These are phyloP conservation scores for Bolboschoenus planiculmis DNA, from an alignment of 176 grass and related monocot genomes.

Conservation along the genomic window DNA sequence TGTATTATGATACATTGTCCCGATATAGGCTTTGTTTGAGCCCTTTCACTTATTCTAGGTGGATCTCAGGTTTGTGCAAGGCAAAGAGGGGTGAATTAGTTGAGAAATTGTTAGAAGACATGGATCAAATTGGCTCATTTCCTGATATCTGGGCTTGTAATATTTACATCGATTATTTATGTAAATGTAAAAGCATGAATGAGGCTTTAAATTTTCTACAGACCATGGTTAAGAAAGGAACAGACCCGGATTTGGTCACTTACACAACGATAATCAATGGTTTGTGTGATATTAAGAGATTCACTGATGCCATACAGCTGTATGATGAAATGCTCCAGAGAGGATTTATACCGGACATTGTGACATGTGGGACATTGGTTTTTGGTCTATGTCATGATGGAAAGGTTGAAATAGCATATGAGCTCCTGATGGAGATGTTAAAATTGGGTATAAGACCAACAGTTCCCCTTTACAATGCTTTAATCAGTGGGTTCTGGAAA, in stretches of 20 bases:
- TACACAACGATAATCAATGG: slow-evolving; percentile 39
- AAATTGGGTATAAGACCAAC: slow-evolving; percentile 31
- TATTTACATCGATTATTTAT: slow-evolving; percentile 47
- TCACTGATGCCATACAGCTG: slow-evolving; percentile 30
- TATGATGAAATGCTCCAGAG: slow-evolving; percentile 38
- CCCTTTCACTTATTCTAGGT: slow-evolving; percentile 43
- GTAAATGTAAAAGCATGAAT: slow-evolving; percentile 28
- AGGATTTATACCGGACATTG: slow-evolving; percentile 26
- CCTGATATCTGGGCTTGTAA: slow-evolving; percentile 49
- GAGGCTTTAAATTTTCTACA: slow-evolving; percentile 33
- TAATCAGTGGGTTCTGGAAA: slow-evolving; percentile 47
- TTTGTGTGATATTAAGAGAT: slow-evolving; percentile 29
- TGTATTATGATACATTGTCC: slow-evolving; percentile 30
- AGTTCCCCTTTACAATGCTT: slow-evolving; percentile 39
- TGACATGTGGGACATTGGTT: slow-evolving; percentile 32
- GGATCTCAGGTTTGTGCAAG: slow-evolving; percentile 36
- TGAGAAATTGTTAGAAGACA: slow-evolving; percentile 37
- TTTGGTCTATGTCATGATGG: slow-evolving; percentile 34
- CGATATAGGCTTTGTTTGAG: slow-evolving; percentile 31
- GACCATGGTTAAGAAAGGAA: slow-evolving; percentile 35
- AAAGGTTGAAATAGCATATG: slow-evolving; percentile 47
- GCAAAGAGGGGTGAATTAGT: slow-evolving; percentile 29
- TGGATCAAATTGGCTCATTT: slow-evolving; percentile 26
- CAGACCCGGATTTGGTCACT: slow-evolving; percentile 36
- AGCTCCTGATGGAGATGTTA: slow-evolving; percentile 38